phyloP scores from a whole-genome alignment of 768 basidiomycete genomes.

The Lactifluus piperatus region DNA sequence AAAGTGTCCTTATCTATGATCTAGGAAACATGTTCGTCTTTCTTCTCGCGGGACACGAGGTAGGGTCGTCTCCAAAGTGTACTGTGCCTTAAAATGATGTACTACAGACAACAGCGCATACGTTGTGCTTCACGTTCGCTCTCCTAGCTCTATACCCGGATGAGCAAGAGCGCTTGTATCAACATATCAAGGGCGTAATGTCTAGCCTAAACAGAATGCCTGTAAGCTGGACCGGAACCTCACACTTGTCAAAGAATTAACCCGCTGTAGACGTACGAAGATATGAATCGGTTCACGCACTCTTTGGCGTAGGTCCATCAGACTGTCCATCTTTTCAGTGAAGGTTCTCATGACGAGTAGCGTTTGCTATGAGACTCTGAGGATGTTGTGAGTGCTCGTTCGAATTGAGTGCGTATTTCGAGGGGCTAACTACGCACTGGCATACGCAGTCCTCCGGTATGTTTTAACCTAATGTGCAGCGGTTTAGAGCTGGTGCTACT shows the following conservation, averaged over 20 bases:
- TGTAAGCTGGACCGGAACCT: background rate
- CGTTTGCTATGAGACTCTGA: conserved; percentile 42
- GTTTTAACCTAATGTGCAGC: background rate
- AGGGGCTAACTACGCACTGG: background rate
- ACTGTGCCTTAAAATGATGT: background rate
- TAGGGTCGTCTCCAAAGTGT: background rate
- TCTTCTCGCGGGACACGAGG: conserved; percentile 31
- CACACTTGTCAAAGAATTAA: background rate
- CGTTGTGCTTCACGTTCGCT: conserved; percentile 32
- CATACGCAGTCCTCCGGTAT: conserved; percentile 8
- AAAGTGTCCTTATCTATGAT: too few relatives aligned
- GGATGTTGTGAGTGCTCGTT: conserved; percentile 28
- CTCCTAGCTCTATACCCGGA: conserved; percentile 36
- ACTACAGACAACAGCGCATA: conserved; percentile 31
- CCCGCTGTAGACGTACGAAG: conserved; percentile 19
- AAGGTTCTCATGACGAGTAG: conserved; percentile 22
- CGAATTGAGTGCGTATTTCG: background rate
- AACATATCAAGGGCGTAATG: conserved; percentile 29
- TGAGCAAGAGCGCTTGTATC: conserved; percentile 34
- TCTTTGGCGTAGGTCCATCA: conserved; percentile 13
- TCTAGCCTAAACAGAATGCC: conserved; percentile 23
- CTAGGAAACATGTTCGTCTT: conserved; percentile 27
- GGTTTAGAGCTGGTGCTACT: background rate
- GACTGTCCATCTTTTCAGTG: background rate
- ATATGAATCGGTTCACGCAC: conserved; percentile 19